phyloP scores from a whole-genome alignment of 352 stramenopile genomes.

The Pythium aphanidermatum region DNA sequence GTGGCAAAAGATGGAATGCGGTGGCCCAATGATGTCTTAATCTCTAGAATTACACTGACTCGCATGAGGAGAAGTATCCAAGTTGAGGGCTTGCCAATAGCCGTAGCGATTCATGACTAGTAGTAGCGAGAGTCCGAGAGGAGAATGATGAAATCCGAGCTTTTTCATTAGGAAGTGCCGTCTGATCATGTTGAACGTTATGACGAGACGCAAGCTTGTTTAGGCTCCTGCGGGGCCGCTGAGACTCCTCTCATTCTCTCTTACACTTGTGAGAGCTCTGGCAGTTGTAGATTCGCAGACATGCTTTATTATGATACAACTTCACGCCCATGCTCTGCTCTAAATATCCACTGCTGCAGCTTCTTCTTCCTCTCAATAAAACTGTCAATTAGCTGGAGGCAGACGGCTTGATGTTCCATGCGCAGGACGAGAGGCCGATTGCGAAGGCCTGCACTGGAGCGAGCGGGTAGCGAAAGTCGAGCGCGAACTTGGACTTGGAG shows the following conservation, averaged over 20 bases:
- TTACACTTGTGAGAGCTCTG: no score
- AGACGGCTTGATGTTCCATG: conserved; percentile 77
- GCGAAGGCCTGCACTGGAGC: conserved; percentile 83
- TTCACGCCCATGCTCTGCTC: no score
- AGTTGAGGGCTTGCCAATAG: conserved; percentile 32
- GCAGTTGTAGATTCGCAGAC: no score
- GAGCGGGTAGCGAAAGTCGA: conserved; percentile 85
- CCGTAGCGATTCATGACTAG: no score
- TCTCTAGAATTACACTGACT: conserved; percentile 78
- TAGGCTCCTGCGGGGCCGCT: conserved; percentile 23
- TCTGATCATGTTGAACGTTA: conserved; percentile 75
- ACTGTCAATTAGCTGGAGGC: no score
- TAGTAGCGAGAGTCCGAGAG: no score
- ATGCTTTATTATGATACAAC: no score
- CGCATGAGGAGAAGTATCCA: conserved; percentile 50
- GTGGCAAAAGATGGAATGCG: background rate
- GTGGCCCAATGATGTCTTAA: conserved; percentile 16
- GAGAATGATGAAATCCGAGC: conserved; percentile 63
- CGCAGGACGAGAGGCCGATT: conserved; percentile 78
- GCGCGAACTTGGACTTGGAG: conserved; percentile 79
- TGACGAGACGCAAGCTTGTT: conserved; percentile 50
- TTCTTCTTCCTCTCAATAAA: no score
- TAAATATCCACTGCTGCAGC: no score
- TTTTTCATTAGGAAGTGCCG: conserved; percentile 70
- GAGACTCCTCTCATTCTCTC: conserved; percentile 34